phyloP scores from a whole-genome alignment of 352 stramenopile species.

The Globisporangium okanoganense region DNA sequence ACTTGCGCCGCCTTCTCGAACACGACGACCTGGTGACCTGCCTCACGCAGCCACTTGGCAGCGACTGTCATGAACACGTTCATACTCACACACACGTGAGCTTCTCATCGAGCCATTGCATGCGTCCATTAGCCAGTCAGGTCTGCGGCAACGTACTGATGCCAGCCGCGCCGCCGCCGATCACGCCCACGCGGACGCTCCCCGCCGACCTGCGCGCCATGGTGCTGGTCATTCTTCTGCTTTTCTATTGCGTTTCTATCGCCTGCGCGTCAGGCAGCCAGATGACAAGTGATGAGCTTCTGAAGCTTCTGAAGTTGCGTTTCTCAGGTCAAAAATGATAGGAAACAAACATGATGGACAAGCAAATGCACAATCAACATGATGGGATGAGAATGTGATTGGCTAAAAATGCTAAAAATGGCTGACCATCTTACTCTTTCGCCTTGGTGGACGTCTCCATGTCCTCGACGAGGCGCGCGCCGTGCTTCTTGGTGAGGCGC shows the following conservation, averaged over 20 bases:
- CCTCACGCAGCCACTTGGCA: conserved; percentile 62
- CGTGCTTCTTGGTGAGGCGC: conserved; percentile 86
- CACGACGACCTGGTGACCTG: conserved; percentile 62
- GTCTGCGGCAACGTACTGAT: conserved; percentile 46
- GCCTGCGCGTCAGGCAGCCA: not conserved
- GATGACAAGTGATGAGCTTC: conserved; percentile 2
- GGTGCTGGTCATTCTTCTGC: not conserved
- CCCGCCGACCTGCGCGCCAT: not conserved
- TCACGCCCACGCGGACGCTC: conserved; percentile 47
- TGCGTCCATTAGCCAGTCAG: not conserved
- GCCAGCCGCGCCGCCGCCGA: conserved; percentile 67
- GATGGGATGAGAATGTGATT: conserved; percentile 13
- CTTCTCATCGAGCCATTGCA: not conserved
- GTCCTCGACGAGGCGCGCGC: conserved; percentile 79
- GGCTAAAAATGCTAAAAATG: conserved; percentile 3
- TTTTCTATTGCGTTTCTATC: not conserved
- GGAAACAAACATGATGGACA: not conserved
- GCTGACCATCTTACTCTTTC: conserved; percentile 20
- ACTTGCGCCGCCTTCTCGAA: conserved; percentile 62
- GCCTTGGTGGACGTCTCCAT: conserved; percentile 67
- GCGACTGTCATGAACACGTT: conserved; percentile 33
- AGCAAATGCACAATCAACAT: conserved; percentile 4
- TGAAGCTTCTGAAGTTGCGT: not conserved
- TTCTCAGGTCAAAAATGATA: not conserved
- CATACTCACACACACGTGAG: not conserved